These are phyloP conservation scores for Yarrowia galli DNA, from an alignment of 1,139 yeast species.

Conservation along the genomic window DNA sequence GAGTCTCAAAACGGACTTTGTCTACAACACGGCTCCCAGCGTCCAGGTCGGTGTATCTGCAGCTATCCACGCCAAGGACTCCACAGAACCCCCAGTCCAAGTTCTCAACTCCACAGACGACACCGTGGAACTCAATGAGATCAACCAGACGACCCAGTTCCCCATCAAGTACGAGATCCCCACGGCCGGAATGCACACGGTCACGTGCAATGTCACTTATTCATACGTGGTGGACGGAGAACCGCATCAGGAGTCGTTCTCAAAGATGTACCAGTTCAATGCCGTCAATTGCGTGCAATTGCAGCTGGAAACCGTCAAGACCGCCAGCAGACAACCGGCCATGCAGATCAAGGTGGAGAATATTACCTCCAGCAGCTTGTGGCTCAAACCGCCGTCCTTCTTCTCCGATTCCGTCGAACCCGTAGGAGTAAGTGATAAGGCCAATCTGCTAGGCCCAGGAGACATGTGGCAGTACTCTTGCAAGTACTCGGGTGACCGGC, in stretches of 20 bases:
- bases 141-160: slow-evolving; percentile 25
- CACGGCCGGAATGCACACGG: slow-evolving; percentile 28
- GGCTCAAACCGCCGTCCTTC: slow-evolving; percentile 48
- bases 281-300: slow-evolving; percentile 28
- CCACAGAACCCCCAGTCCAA: neutral
- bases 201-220: slow-evolving; percentile 23
- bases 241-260: slow-evolving; percentile 1
- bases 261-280: slow-evolving; percentile 25
- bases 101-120: slow-evolving; percentile 12
- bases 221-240: slow-evolving; percentile 12
- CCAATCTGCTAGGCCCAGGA: slow-evolving; percentile 41
- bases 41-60: slow-evolving; percentile 32
- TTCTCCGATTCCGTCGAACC: slow-evolving; percentile 48
- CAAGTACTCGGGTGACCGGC: slow-evolving; percentile 41
- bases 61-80: slow-evolving; percentile 16
- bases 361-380: slow-evolving; percentile 46
- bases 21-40: slow-evolving; percentile 15
- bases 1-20: slow-evolving; percentile 41
- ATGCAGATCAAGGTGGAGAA: slow-evolving; percentile 51
- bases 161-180: slow-evolving; percentile 31
- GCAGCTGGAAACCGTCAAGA: slow-evolving; percentile 39
- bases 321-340: slow-evolving; percentile 40
- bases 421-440: slow-evolving; percentile 41
- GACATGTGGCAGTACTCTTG: slow-evolving; percentile 44
- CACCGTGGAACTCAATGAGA: slow-evolving; percentile 29